These are phyloP conservation scores for Coffea eugenioides DNA, from an alignment of 257 asterid species.

Conservation along the genomic window DNA sequence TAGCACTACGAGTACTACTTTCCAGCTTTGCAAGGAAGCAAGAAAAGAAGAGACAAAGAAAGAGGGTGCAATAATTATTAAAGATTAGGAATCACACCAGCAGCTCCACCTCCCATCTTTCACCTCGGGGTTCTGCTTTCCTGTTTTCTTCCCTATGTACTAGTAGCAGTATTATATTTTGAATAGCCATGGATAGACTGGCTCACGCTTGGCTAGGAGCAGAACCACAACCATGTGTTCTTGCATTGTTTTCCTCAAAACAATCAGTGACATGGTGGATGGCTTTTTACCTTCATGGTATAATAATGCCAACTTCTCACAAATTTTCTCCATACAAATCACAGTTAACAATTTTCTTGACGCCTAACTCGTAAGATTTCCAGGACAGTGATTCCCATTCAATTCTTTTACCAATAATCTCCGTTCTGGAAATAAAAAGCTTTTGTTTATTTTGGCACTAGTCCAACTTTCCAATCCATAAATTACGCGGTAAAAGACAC, in stretches of 20 bases:
- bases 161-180: background rate
- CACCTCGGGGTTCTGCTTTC: conserved; percentile 71
- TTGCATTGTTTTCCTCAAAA: conserved; percentile 77
- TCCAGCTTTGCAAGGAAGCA: conserved; percentile 36
- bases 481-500: no score
- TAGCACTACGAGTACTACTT: no score
- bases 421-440: no score
- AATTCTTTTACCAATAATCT: no score
- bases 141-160: conserved; percentile 15
- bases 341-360: background rate
- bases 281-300: conserved; percentile 42
- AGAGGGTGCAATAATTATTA: conserved; percentile 22
- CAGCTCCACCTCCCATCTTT: conserved; percentile 25
- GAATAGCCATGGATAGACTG: conserved; percentile 16
- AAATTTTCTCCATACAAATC: background rate
- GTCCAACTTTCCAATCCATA: no score
- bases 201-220: conserved; percentile 19
- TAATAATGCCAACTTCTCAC: background rate
- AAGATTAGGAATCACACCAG: conserved; percentile 18
- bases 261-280: conserved; percentile 44
- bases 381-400: no score
- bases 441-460: no score
- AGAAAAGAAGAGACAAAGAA: conserved; percentile 24
- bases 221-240: conserved; percentile 46
- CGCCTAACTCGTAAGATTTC: no score